phyloP scores from a whole-genome alignment of 2,329 filamentous ascomycete genomes.

The Pseudopithomyces chartarum region DNA sequence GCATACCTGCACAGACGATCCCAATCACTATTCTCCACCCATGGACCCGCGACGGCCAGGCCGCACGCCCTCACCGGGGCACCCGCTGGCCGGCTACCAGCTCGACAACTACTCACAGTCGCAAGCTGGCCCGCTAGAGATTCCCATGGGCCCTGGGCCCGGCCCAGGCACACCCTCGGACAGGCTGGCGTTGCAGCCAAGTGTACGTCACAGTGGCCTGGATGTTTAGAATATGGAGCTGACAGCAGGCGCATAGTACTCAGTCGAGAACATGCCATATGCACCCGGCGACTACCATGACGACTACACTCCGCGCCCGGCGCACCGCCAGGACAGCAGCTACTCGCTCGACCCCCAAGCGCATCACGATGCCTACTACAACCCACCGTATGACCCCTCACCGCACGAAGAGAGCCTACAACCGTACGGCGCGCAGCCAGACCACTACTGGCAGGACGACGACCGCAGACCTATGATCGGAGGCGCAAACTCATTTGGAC shows the following conservation, averaged over 20 bases:
- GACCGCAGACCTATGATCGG: slow-evolving; percentile 77
- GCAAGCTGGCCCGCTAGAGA: slow-evolving; percentile 64
- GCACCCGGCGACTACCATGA: slow-evolving; percentile 65
- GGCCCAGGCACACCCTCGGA: slow-evolving; percentile 68
- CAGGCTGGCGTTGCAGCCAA: slow-evolving; percentile 80
- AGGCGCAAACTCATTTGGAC: slow-evolving; percentile 64
- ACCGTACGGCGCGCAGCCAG: slow-evolving; percentile 54
- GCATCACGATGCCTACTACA: slow-evolving; percentile 87
- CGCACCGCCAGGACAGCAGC: slow-evolving; percentile 61
- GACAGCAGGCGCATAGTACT: slow-evolving; percentile 58
- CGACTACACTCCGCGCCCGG: slow-evolving; percentile 54
- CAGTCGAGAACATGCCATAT: slow-evolving; percentile 71
- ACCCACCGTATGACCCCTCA: slow-evolving; percentile 77
- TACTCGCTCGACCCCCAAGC: slow-evolving; percentile 81
- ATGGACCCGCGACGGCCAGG: slow-evolving; percentile 60
- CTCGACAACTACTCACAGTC: slow-evolving; percentile 75
- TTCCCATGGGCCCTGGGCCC: slow-evolving; percentile 66
- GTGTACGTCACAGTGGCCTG: slow-evolving; percentile 61
- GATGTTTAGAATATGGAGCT: slow-evolving; percentile 1
- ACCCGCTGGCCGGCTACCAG: slow-evolving; percentile 78
- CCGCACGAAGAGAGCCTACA: slow-evolving; percentile 64
- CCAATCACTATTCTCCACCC: slow-evolving; percentile 29
- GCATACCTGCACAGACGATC: slow-evolving; percentile 26
- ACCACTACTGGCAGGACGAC: slow-evolving; percentile 68
- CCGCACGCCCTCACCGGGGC: slow-evolving; percentile 74